phyloP scores from a whole-genome alignment of 106 monocot species.

The Dioscorea dumetorum region DNA sequence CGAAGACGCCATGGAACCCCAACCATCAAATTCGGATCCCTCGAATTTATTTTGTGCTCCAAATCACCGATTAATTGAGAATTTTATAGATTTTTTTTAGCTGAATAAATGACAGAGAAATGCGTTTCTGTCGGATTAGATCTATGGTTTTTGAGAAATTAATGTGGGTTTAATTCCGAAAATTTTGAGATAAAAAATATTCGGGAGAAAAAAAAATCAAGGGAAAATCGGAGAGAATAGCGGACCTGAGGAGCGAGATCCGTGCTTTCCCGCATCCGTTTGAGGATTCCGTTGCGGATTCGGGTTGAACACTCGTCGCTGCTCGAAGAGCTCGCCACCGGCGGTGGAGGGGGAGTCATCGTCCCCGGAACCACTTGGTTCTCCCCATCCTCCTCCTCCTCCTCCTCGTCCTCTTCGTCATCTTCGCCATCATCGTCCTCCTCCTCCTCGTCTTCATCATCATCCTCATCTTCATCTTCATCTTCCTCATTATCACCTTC shows the following conservation, averaged over 20 bases:
- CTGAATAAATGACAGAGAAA: background rate
- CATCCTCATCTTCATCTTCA: background rate
- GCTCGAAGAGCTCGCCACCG: conserved; percentile 30
- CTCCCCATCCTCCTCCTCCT: conserved; percentile 36
- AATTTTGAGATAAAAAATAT: too few relatives aligned
- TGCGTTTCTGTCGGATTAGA: background rate
- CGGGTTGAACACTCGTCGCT: conserved; percentile 9
- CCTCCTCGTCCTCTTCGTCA: conserved; percentile 10
- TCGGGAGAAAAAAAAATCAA: background rate
- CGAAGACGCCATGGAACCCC: background rate
- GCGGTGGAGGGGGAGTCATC: conserved; percentile 14
- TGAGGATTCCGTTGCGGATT: conserved; percentile 3
- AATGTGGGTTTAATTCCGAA: background rate
- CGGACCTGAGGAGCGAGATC: conserved; percentile 16
- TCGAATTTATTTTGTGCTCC: background rate
- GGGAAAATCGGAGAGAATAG: background rate
- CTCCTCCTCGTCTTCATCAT: background rate
- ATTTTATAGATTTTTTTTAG: background rate
- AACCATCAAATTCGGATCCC: background rate
- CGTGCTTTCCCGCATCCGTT: conserved; percentile 11
- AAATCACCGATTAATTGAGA: background rate
- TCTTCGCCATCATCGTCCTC: conserved; percentile 1
- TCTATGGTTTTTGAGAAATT: background rate
- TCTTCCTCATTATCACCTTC: background rate
- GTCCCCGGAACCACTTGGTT: conserved; percentile 66